phyloP scores from a whole-genome alignment of 257 asterid species.

The Solanum boliviense region DNA sequence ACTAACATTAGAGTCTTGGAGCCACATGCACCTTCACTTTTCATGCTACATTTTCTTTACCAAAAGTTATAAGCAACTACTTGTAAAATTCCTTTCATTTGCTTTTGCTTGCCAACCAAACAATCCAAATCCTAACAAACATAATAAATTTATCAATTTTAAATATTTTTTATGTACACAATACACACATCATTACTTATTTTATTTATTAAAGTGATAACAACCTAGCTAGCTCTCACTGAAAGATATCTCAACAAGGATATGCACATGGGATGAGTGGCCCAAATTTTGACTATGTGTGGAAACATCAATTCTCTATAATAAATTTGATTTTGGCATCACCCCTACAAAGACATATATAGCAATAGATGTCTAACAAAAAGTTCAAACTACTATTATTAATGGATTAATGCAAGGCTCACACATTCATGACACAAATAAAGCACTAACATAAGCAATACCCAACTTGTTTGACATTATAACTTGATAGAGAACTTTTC shows the following conservation, averaged over 20 bases:
- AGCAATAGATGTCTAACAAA: neutral
- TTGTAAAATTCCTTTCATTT: neutral
- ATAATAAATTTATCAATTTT: neutral
- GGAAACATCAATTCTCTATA: neutral
- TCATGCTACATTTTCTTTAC: neutral
- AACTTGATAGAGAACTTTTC: constrained; percentile 2
- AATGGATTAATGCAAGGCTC: neutral
- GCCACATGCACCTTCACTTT: neutral
- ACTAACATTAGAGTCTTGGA: neutral
- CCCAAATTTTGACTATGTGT: neutral
- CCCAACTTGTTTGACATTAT: neutral
- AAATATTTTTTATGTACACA: neutral
- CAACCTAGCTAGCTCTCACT: neutral
- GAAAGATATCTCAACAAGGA: constrained; percentile 12
- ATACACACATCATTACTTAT: neutral
- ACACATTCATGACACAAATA: neutral
- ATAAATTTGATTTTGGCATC: neutral
- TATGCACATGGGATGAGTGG: constrained; percentile 33
- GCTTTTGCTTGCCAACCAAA: neutral
- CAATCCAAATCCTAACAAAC: neutral
- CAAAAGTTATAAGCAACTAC: neutral
- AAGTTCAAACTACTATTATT: neutral
- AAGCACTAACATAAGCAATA: neutral
- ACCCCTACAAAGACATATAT: neutral
- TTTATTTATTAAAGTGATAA: constrained; percentile 11